Conservation (phyloP, 768 basidiomycete genomes). For the Agaricus blazei region DNA sequence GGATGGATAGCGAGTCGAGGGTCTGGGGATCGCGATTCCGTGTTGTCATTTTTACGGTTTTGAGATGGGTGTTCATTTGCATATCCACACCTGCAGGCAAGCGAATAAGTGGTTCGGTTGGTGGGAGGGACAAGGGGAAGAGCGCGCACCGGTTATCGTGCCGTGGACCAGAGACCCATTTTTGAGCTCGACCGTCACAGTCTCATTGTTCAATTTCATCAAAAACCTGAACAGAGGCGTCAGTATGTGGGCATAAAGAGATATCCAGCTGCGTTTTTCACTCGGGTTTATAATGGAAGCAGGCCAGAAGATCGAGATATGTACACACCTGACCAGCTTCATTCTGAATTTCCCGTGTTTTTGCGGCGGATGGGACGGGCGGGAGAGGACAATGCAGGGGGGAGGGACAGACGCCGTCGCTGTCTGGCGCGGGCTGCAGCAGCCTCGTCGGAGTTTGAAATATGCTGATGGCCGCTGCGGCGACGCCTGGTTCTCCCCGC, state of each 20-base stretch:
- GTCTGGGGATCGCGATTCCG: constrained; percentile 84
- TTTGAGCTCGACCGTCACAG: constrained; percentile 96
- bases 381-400: background rate
- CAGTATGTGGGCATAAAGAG: constrained; percentile 1
- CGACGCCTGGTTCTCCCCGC: too few species aligned
- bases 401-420: background rate
- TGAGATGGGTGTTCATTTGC: constrained; percentile 99
- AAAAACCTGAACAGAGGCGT: constrained; percentile 62
- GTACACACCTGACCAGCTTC: constrained; percentile 78
- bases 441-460: constrained; percentile 3
- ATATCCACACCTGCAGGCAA: constrained; percentile 82
- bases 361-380: background rate
- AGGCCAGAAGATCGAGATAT: constrained; percentile 9
- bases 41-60: constrained; percentile 95
- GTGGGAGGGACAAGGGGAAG: background rate
- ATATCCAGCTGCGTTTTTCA: background rate
- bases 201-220: constrained; percentile 99
- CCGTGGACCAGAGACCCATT: constrained; percentile 95
- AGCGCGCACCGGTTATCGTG: constrained; percentile 84
- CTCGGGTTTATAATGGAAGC: background rate
- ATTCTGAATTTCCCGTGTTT: constrained; percentile 30
- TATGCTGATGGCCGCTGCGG: background rate
- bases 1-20: constrained; percentile 88
- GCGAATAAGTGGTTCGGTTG: background rate
- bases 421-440: background rate